Percentiles rank a stretch among this genome's conserved stretches.
Conservation (phyloP, 73 alveolate genomes). For the Tetrahymena elliotti region DNA sequence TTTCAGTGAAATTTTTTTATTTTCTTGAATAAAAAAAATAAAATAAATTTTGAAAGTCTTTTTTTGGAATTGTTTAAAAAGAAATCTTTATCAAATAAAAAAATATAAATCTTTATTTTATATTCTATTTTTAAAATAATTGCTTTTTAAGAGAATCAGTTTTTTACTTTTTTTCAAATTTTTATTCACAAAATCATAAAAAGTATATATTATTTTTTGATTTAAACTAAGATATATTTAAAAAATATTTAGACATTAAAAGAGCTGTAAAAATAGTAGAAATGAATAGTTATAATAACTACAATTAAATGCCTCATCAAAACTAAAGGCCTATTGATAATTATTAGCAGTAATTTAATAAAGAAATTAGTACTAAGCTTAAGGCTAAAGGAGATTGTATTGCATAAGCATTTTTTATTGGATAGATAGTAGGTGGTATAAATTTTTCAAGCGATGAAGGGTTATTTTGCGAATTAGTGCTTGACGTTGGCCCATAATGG, state of each 20-base stretch:
- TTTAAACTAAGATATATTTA: neutral
- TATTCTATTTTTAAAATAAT: neutral
- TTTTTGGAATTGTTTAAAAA: too few relatives aligned
- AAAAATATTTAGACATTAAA: neutral
- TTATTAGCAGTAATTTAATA: neutral
- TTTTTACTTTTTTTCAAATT: neutral
- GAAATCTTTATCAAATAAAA: too few relatives aligned
- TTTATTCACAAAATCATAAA: neutral
- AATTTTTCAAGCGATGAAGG: constrained; percentile 75
- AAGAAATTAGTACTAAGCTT: neutral
- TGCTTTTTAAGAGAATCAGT: neutral
- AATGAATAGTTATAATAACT: neutral
- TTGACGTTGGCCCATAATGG: constrained; percentile 78
- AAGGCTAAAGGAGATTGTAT: constrained; percentile 45
- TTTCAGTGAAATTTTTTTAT: too few relatives aligned
- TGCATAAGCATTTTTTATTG: constrained; percentile 76
- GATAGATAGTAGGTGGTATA: constrained; percentile 75
- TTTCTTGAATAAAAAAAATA: too few relatives aligned
- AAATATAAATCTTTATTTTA: too few relatives aligned
- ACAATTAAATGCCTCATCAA: neutral
- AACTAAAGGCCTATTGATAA: neutral
- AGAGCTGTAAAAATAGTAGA: neutral
- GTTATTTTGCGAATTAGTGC: constrained; percentile 71
- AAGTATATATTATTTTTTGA: neutral
- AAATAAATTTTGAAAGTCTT: too few relatives aligned